phyloP scores from a whole-genome alignment of 345 rosid species.

The Salix koriyanagi region DNA sequence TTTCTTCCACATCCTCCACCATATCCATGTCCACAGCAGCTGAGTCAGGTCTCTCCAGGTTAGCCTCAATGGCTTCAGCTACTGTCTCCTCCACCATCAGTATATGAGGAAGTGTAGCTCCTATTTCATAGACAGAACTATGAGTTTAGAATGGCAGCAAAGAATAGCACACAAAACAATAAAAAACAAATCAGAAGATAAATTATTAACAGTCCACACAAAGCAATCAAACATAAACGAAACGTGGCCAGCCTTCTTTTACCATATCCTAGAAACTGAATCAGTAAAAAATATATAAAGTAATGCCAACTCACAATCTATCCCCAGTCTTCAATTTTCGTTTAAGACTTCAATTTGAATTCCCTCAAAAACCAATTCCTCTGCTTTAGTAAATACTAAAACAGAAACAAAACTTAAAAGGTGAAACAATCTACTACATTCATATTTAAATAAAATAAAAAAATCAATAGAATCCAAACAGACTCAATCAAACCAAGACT shows the following conservation, averaged over 20 bases:
- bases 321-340: background rate
- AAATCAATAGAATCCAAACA: background rate
- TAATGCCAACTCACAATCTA: background rate
- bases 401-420: background rate
- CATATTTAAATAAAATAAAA: background rate
- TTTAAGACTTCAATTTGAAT: background rate
- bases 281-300: background rate
- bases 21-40: slow-evolving; percentile 9
- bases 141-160: background rate
- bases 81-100: slow-evolving; percentile 6
- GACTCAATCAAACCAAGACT: background rate
- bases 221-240: background rate
- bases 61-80: background rate
- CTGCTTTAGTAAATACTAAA: background rate
- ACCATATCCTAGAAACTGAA: background rate
- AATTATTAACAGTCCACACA: background rate
- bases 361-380: background rate
- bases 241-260: background rate
- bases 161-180: background rate
- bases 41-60: slow-evolving; percentile 1
- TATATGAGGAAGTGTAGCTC: background rate
- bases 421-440: background rate
- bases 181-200: background rate
- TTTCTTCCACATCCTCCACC: background rate
- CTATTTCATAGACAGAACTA: background rate